phyloP scores from a whole-genome alignment of 2,329 filamentous ascomycete species.

The Fusarium pininemorale region DNA sequence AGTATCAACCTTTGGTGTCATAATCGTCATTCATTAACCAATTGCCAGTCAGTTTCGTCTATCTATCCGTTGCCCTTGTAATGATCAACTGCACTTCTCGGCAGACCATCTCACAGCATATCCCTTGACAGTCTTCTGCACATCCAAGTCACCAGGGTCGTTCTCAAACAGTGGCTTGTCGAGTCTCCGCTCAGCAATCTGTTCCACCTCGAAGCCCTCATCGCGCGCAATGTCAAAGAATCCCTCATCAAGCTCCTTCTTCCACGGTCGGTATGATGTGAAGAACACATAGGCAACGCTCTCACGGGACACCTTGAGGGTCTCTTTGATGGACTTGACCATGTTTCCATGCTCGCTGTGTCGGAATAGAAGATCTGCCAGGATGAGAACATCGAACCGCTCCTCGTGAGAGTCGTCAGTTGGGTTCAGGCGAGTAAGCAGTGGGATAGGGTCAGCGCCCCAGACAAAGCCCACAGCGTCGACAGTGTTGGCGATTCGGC shows the following conservation, averaged over 20 bases:
- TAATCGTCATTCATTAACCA: slow-evolving; percentile 32
- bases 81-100: slow-evolving; percentile 38
- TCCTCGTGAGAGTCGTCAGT: slow-evolving; percentile 24
- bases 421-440: slow-evolving; percentile 67
- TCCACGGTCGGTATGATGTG: slow-evolving; percentile 92
- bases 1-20: slow-evolving; percentile 9
- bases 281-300: slow-evolving; percentile 88
- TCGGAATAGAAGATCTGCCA: slow-evolving; percentile 91
- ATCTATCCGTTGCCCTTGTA: neutral
- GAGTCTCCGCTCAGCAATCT: slow-evolving; percentile 83
- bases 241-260: slow-evolving; percentile 81
- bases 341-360: slow-evolving; percentile 87
- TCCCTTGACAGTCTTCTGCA: slow-evolving; percentile 84
- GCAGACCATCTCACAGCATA: slow-evolving; percentile 76
- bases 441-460: slow-evolving; percentile 70
- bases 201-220: slow-evolving; percentile 78
- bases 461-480: slow-evolving; percentile 81
- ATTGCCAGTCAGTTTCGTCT: neutral
- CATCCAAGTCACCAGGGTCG: slow-evolving; percentile 83
- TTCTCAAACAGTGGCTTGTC: slow-evolving; percentile 89
- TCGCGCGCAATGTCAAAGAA: slow-evolving; percentile 84
- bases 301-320: slow-evolving; percentile 64
- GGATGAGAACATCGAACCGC: slow-evolving; percentile 81
- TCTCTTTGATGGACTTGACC: slow-evolving; percentile 74
- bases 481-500: slow-evolving; percentile 51